Conservation (phyloP, 2,329 filamentous ascomycete species). For the Penicillium thymicola region DNA sequence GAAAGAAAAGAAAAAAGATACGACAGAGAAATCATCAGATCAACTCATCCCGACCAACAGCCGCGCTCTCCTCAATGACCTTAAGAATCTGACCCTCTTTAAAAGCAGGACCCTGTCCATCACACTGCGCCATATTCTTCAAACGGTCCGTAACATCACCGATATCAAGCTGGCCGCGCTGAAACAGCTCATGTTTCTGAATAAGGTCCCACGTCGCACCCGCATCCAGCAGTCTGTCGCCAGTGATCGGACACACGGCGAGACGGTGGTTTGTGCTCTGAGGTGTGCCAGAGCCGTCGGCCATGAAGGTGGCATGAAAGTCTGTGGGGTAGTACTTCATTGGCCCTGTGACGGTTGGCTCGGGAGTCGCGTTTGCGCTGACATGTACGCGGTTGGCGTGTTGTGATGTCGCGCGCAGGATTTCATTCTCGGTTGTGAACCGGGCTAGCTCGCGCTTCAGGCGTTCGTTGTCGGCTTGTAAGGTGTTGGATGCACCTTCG, state of each 20-base stretch:
- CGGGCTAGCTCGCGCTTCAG: slow-evolving; percentile 80
- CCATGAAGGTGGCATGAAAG: slow-evolving; percentile 63
- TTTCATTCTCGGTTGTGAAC: slow-evolving; percentile 86
- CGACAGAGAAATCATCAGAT: slow-evolving; percentile 44
- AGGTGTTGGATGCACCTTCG: slow-evolving; percentile 67
- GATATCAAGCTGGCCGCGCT: slow-evolving; percentile 75
- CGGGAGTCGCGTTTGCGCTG: slow-evolving; percentile 32
- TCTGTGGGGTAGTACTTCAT: slow-evolving; percentile 70
- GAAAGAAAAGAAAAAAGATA: background rate
- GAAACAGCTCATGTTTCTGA: slow-evolving; percentile 72
- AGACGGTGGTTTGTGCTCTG: slow-evolving; percentile 59
- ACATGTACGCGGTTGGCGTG: slow-evolving; percentile 40
- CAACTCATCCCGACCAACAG: slow-evolving; percentile 74
- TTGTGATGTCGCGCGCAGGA: slow-evolving; percentile 73
- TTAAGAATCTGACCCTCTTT: slow-evolving; percentile 68
- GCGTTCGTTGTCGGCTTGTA: slow-evolving; percentile 80
- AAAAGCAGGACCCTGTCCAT: slow-evolving; percentile 86
- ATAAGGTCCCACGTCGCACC: slow-evolving; percentile 89
- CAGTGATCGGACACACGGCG: slow-evolving; percentile 59
- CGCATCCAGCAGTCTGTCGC: slow-evolving; percentile 68
- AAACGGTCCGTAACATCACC: slow-evolving; percentile 75
- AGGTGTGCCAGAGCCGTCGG: slow-evolving; percentile 34
- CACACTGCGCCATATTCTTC: slow-evolving; percentile 71
- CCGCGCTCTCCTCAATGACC: slow-evolving; percentile 76
- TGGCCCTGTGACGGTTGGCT: slow-evolving; percentile 60